Evolutionary conservation across 306 rosid species (phyloP), one percentile per base, ranked within the genome.

Genomic region (Psophocarpus tetragonolobus): DNA sequence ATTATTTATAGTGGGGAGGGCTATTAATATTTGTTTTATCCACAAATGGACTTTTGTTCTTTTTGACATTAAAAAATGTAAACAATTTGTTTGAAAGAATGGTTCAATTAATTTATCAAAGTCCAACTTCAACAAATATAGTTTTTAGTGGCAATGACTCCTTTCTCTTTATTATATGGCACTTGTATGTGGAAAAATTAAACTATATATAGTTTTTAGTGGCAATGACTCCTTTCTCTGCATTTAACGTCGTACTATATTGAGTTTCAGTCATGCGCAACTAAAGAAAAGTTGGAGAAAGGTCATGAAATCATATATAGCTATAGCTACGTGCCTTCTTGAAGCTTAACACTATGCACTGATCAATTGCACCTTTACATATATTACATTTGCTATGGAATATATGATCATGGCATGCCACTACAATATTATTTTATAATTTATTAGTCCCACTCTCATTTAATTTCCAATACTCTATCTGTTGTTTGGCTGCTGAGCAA

Each of bases 211-310:
- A 45, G 73, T 77, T n/a, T n/a, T n/a, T n/a, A n/a, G n/a, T n/a
- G n/a, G n/a, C n/a, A n/a, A n/a, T n/a, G n/a, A n/a, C n/a, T n/a
- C n/a, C n/a, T n/a, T n/a, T n/a, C n/a, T n/a, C n/a, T 26, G 18
- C 50, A 32, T 48, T 21, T 32, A 50, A 50, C 45, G 65, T 78
- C 23, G 13, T 5, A 41, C 30, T 27, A 77, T 80, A 48, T 78
- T 78, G 73, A 62, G 54, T 62, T 66, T 72, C 15, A 29, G 73
- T 83, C 91, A 85, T 85, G 88, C 91, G 87, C 62, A 48, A 50
- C 21, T 12, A 74, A 11, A 73, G 62, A 76, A 85, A 83, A 78
- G 89, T 73, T 85, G 8, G 27, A 67, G 54, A 39, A 51, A 78
- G 79, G n/a, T n/a, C n/a, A 79, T 53, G 74, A 69, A 79, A 70